Base-by-base conservation (phyloP, 768 basidiomycete genomes). In the Xerocomellus dryophilus region DNA sequence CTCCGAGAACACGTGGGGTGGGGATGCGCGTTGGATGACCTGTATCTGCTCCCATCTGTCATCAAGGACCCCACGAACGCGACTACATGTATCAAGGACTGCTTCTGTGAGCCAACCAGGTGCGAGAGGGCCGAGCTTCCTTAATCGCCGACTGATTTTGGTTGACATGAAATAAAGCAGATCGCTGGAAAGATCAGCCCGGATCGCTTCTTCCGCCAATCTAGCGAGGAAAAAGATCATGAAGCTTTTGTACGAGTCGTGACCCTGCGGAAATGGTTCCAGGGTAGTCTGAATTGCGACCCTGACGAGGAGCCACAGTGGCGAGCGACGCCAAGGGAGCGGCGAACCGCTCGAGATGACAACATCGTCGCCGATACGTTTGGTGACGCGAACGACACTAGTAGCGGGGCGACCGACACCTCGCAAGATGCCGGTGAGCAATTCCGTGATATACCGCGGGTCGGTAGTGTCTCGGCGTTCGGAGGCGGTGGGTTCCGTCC, bases 361-460 rank as follows among this genome's bases (percentile, higher is more conserved):
- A 20, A 51, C 38, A 1, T 74, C 69, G 18, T 74, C 72, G 1
- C 59, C 61, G 5, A 72, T 50, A 6, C 70, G 69, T 51, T 74
- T 75, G 11, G 44, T 62, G 47, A 73, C 64, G 9, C 62, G 59
- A 43, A 39, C 29, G n/a, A 64, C 20, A 4, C 46, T 29, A 8
- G 4, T 8, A 21, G 62, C 29, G 10, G 29, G 29, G 29, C 29
- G 9, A 29, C 29, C 29, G 9, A 29, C 29, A 10, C 29, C 29
- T 11, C 29, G 29, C 29, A 29, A 29, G 9, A 29, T 29, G 9
- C 29, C 29, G 10, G 29, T 29, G 10, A 82, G 67, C 5, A 82
- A 61, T 41, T 77, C 66, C 0, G 77, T 76, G 54, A 83, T 78
- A 38, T 77, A 77, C 0, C 71, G 73, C 6, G 77, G 76, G 56